Evolutionary conservation across 1,284 basidiomycete genomes (phyloP), one percentile per base, ranked within the genome.

Genomic region (Sparassis latifolia): DNA sequence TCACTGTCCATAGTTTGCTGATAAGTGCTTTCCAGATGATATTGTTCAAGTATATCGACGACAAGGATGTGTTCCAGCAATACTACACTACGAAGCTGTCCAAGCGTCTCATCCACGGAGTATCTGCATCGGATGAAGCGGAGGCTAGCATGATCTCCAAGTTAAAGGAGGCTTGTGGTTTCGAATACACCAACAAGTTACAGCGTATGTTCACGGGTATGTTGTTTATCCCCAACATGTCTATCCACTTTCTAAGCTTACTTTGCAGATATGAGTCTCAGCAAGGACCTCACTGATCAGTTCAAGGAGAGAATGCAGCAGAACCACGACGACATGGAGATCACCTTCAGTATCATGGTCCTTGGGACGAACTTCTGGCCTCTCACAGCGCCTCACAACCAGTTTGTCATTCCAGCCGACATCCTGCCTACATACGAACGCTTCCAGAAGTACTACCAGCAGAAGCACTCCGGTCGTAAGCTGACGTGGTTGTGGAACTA

Each of bases 81-180:
- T 99, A 97, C 78, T 99, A 99, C 75, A 91, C 91, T 42, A 97
- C 93, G 61, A 96, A 96, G 73, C 76, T 99, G 27, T 95, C 94
- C 43, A 92, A 92, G 65, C 92, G 97, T 59, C 82, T 99, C 35
- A 95, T 99, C 58, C 88, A 93, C 61, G 86, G 85, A 35, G 83
- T 90, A 27, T 97, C 94, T 27, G 93, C 94, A 4, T 98, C 95
- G 3, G 96, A 98, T 62, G 97, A 99, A 72, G 89, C 87, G 29
- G 97, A 99, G 67, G 89, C 91, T 31, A 94, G 89, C 69, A 99
- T 99, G 97, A 99, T 99, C 60, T 90, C 94, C 49, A 97, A 97
- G 72, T 73, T 99, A 60, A 99, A 99, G 78, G 97, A 98, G 67
- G 89, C 92, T 7, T 98, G 92, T 60, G 97, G 97, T 56, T 97